Evolutionary conservation across 345 rosid genomes (phyloP).

Genomic region (Chamaenerion angustifolium): DNA sequence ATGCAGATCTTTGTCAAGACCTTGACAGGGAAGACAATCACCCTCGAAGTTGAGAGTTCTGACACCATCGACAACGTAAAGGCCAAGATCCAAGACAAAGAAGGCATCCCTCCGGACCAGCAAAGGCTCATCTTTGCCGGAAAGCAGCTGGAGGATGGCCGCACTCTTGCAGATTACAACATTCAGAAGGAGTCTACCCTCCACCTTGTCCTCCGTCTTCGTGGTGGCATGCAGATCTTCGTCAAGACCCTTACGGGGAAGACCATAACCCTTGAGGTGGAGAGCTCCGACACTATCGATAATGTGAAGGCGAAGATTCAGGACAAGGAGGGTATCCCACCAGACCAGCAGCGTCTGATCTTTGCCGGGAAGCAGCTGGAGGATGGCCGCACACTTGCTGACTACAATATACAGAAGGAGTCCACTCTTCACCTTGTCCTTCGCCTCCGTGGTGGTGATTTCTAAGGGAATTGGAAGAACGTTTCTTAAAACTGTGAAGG

Average conservation of each 20-base stretch:
- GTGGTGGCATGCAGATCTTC: constrained; percentile 52
- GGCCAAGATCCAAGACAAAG: constrained; percentile 2
- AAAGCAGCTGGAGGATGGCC: neutral
- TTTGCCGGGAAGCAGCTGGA: constrained; percentile 67
- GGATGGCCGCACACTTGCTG: constrained; percentile 20
- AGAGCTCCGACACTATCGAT: constrained; percentile 55
- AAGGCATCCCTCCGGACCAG: constrained; percentile 2
- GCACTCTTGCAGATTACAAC: constrained; percentile 8
- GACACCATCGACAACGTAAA: constrained; percentile 2
- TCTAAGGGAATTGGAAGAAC: no score
- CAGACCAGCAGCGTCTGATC: constrained; percentile 59
- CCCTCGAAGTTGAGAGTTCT: constrained; percentile 1
- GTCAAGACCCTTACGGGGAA: constrained; percentile 74
- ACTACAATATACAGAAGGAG: constrained; percentile 17
- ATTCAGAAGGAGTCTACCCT: neutral
- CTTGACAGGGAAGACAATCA: neutral
- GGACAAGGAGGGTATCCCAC: constrained; percentile 55
- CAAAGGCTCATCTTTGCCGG: neutral
- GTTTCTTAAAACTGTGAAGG: no score
- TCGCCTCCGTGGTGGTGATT: constrained; percentile 11
- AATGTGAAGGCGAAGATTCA: constrained; percentile 63
- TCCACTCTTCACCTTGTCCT: constrained; percentile 14
- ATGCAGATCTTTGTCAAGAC: constrained; percentile 4
- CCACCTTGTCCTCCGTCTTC: neutral
- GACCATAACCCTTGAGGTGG: constrained; percentile 61